phyloP scores from a whole-genome alignment of 148 eudicot genomes.

The Amaranthus palmeri region DNA sequence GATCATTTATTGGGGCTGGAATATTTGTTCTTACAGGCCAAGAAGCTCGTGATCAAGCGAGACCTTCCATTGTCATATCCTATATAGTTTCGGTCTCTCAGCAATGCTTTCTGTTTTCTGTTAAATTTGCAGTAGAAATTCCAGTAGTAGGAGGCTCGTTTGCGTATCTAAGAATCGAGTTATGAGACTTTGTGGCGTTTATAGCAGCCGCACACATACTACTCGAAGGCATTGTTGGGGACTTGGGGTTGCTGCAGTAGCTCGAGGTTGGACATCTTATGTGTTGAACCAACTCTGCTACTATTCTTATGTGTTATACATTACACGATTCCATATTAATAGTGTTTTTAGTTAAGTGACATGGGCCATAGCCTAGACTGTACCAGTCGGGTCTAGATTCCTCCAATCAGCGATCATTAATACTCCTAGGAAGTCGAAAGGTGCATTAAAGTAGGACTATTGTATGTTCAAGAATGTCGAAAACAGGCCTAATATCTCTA shows the following conservation, averaged over 20 bases:
- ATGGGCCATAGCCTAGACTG: too few species aligned
- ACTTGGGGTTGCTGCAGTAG: constrained; percentile 60
- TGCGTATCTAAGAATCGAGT: constrained; percentile 63
- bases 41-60: constrained; percentile 56
- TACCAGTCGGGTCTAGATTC: too few species aligned
- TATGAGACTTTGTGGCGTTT: constrained; percentile 68
- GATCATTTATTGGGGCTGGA: constrained; percentile 77
- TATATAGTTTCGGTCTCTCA: constrained; percentile 63
- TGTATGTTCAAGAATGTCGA: too few species aligned
- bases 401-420: too few species aligned
- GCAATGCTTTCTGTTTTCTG: constrained; percentile 85
- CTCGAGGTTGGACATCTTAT: constrained; percentile 74
- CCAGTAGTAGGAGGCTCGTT: constrained; percentile 81
- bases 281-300: constrained; percentile 29
- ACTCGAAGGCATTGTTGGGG: constrained; percentile 49
- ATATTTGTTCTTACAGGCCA: constrained; percentile 80
- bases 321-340: too few species aligned
- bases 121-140: constrained; percentile 76
- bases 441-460: too few species aligned
- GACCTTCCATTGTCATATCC: constrained; percentile 64
- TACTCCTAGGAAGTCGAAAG: too few species aligned
- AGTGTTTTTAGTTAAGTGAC: too few species aligned
- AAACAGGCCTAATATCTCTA: too few species aligned
- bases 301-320: too few species aligned
- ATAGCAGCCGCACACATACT: constrained; percentile 64